Conservation (phyloP, 2,329 filamentous ascomycete species). For the Aspergillus ibericus region DNA sequence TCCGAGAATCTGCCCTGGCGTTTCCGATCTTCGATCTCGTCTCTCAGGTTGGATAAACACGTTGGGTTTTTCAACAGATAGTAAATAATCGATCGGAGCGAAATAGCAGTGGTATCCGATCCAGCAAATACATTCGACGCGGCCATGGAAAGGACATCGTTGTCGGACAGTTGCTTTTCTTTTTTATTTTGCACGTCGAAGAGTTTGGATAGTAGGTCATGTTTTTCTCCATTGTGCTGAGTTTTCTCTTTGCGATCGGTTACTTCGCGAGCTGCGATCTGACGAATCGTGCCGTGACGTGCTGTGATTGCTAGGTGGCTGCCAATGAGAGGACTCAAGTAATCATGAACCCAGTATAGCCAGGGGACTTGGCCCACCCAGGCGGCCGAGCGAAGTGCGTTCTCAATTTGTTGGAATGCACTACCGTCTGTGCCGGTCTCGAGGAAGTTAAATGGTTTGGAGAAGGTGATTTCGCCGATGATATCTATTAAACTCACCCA, state of each 20-base stretch:
- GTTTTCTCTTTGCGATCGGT: neutral
- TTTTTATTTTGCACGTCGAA: slow-evolving; percentile 1
- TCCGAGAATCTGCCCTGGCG: slow-evolving; percentile 6
- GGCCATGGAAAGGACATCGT: slow-evolving; percentile 31
- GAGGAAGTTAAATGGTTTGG: neutral
- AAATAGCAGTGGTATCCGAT: slow-evolving; percentile 35
- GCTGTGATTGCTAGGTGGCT: neutral
- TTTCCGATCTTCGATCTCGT: slow-evolving; percentile 5
- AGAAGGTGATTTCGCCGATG: neutral
- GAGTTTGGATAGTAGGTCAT: neutral
- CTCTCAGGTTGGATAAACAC: neutral
- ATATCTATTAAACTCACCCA: neutral
- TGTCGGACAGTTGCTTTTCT: slow-evolving; percentile 25
- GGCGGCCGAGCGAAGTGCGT: neutral
- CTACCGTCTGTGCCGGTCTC: neutral
- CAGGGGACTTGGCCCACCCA: neutral
- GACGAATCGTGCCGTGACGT: neutral
- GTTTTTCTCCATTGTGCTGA: neutral
- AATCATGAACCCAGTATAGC: neutral
- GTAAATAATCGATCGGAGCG: slow-evolving; percentile 35
- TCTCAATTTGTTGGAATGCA: neutral
- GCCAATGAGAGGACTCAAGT: neutral
- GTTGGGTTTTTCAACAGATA: slow-evolving; percentile 25
- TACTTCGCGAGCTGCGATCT: neutral
- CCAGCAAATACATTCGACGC: slow-evolving; percentile 35